Evolutionary conservation across 1,139 yeast genomes (phyloP).

Genomic region (Spencermartinsiella ligniputridi): DNA sequence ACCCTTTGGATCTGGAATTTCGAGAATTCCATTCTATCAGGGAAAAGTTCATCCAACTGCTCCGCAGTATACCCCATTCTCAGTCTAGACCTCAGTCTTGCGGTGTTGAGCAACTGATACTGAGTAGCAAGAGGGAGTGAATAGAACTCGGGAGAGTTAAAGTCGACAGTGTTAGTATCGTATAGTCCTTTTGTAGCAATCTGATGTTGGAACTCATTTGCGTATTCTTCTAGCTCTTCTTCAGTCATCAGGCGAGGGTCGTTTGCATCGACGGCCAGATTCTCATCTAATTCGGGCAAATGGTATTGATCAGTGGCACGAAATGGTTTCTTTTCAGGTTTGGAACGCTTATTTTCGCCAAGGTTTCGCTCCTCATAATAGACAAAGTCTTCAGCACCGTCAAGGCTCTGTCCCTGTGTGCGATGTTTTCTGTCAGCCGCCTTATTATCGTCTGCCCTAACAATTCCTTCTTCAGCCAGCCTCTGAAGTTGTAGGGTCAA

Average conservation of each 20-base stretch:
- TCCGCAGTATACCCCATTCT: slow-evolving; percentile 93
- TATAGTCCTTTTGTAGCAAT: slow-evolving; percentile 40
- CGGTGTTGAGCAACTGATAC: slow-evolving; percentile 78
- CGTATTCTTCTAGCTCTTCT: slow-evolving; percentile 61
- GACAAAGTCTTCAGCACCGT: slow-evolving; percentile 20
- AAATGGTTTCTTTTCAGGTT: slow-evolving; percentile 11
- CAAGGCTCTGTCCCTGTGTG: slow-evolving; percentile 22
- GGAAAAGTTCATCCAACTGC: slow-evolving; percentile 75
- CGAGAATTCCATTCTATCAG: slow-evolving; percentile 84
- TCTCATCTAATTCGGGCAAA: slow-evolving; percentile 61
- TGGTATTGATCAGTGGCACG: slow-evolving; percentile 67
- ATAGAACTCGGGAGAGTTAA: slow-evolving; percentile 36
- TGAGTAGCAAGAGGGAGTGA: slow-evolving; percentile 70
- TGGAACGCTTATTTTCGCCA: slow-evolving; percentile 11
- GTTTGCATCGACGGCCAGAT: slow-evolving; percentile 35
- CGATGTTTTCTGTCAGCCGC: slow-evolving; percentile 4
- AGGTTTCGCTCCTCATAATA: slow-evolving; percentile 27
- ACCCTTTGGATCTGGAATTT: slow-evolving; percentile 91
- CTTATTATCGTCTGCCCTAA: slow-evolving; percentile 13
- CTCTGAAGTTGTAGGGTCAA: slow-evolving; percentile 76
- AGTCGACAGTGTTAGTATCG: slow-evolving; percentile 34
- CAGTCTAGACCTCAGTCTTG: slow-evolving; percentile 77
- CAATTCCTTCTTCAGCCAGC: slow-evolving; percentile 35
- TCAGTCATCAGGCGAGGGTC: slow-evolving; percentile 76
- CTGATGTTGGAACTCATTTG: slow-evolving; percentile 58